phyloP scores from a whole-genome alignment of 129 eudicot genomes.

The Erigeron canadensis region DNA sequence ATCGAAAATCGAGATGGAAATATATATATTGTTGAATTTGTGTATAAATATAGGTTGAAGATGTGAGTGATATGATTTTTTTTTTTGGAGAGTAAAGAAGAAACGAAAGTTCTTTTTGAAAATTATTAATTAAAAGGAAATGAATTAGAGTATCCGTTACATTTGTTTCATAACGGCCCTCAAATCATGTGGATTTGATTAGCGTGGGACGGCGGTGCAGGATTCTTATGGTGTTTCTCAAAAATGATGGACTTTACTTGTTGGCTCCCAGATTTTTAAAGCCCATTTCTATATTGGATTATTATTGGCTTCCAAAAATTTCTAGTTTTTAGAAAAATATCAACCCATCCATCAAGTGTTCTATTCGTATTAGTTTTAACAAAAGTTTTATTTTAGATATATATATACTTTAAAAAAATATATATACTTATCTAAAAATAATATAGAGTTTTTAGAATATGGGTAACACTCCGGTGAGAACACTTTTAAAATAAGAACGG shows the following conservation, averaged over 20 bases:
- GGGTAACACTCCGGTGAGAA: too few relatives aligned
- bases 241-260: constrained; percentile 6
- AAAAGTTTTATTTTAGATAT: too few relatives aligned
- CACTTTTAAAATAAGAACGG: too few relatives aligned
- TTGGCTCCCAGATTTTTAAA: background rate
- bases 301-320: too few relatives aligned
- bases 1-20: background rate
- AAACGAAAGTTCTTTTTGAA: background rate
- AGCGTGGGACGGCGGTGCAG: constrained; percentile 30
- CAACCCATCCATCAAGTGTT: too few relatives aligned
- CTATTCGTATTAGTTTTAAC: too few relatives aligned
- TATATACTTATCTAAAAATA: too few relatives aligned
- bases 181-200: constrained; percentile 19
- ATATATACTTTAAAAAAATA: too few relatives aligned
- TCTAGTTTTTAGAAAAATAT: too few relatives aligned
- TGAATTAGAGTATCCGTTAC: constrained; percentile 51
- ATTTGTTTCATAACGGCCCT: constrained; percentile 14
- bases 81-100: constrained; percentile 24
- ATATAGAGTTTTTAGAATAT: too few relatives aligned
- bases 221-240: constrained; percentile 22
- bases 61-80: too few relatives aligned
- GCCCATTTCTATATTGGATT: too few relatives aligned
- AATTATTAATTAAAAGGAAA: constrained; percentile 2
- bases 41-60: background rate
- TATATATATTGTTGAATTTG: background rate